Evolutionary conservation across 148 eudicot species (phyloP), one percentile per base, ranked within the genome.

Genomic region (Amaranthus hypochondriacus): DNA sequence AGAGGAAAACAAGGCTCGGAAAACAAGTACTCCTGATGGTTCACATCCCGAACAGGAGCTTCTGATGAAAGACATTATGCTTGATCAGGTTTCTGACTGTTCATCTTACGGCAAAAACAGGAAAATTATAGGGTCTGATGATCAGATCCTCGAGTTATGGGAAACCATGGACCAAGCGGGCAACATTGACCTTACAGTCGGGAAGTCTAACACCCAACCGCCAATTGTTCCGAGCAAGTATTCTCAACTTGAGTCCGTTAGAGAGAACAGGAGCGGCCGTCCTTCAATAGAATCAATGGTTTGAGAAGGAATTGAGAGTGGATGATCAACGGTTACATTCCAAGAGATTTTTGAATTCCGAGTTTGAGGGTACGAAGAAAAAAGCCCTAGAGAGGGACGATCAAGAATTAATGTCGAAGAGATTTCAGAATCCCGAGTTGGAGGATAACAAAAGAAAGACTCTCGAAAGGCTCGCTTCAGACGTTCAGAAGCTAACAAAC

Each of bases 381-480:
- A 28, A 28, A 28, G 1, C 39, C 39, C 39, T 28, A 28, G 1
- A 28, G 39, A 28, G 39, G 39, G 39, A 28, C 39, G 39, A 28
- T 28, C 39, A 28, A 28, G 39, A 28, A 28, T 28, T 83, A 52
- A 82, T 77, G 18, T 87, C 97, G 21, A 85, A 81, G 82, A 89
- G 86, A 71, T 87, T 83, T 65, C 73, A 69, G 2, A 83, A 81
- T 71, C 74, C 86, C 11, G 72, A 78, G 57, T 86, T 76, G 50
- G 89, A 83, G 63, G 87, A 80, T 52, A 87, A 73, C 84, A 86
- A 81, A 76, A 86, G 83, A 66, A 89, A 86, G 79, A 85, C 91
- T 48, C 74, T 96, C 44, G 92, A 89, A 73, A 89, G 95, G 84
- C 89, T 96, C 15, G 87, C 89, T 56, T 90, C 97, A 7, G 99